phyloP scores from a whole-genome alignment of 345 rosid genomes.

The Acer saccharum region DNA sequence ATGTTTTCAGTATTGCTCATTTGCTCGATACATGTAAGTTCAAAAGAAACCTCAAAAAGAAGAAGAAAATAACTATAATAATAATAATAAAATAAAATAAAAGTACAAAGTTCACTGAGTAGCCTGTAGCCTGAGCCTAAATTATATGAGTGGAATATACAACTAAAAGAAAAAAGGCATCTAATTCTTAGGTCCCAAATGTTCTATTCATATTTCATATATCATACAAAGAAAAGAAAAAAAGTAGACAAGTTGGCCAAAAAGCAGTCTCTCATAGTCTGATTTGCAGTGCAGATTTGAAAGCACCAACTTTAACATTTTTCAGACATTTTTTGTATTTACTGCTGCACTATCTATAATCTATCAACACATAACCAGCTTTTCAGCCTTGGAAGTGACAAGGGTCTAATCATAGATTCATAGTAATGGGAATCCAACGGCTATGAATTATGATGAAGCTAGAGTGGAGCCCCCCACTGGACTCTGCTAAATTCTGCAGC shows the following conservation, averaged over 20 bases:
- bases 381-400: conserved; percentile 2
- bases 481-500: too few relatives aligned
- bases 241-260: conserved; percentile 1
- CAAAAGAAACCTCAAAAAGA: too few relatives aligned
- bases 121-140: background rate
- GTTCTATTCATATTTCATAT: background rate
- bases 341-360: background rate
- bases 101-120: background rate
- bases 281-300: background rate
- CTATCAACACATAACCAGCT: background rate
- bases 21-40: too few relatives aligned
- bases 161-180: background rate
- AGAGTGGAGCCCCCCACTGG: background rate
- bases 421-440: conserved; percentile 29
- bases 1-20: too few relatives aligned
- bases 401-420: conserved; percentile 17
- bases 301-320: background rate
- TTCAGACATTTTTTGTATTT: too few relatives aligned
- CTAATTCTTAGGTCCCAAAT: background rate
- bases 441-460: background rate
- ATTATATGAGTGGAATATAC: background rate
- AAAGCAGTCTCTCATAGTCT: background rate
- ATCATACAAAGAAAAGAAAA: background rate
- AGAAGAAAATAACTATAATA: too few relatives aligned
- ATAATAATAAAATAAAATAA: too few relatives aligned